Evolutionary conservation across 192 early-diverging fungal species (phyloP).

Genomic region (Phlyctochytrium planicorne): DNA sequence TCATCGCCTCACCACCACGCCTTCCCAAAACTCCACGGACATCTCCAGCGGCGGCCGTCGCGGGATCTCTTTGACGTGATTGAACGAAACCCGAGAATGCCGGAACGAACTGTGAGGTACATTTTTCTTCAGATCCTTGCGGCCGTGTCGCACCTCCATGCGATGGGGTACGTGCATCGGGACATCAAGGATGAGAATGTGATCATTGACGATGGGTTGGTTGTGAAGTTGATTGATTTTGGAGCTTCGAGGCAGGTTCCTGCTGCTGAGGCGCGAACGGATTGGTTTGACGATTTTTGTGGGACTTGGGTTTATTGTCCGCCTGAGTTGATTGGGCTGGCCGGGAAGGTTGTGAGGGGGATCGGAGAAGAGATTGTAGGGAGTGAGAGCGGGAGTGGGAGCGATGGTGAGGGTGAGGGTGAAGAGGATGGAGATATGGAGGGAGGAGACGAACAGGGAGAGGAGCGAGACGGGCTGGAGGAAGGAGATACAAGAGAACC

Average conservation of each 20-base stretch:
- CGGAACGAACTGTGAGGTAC: slow-evolving; percentile 53
- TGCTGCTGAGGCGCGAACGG: not conserved
- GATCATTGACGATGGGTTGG: slow-evolving; percentile 46
- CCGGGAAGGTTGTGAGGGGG: not conserved
- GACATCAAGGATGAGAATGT: slow-evolving; percentile 93
- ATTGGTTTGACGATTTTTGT: slow-evolving; percentile 57
- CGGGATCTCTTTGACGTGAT: slow-evolving; percentile 51
- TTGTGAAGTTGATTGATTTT: slow-evolving; percentile 80
- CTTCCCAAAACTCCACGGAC: too few species aligned
- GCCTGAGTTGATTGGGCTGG: slow-evolving; percentile 52
- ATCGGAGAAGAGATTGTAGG: not conserved
- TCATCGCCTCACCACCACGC: not conserved
- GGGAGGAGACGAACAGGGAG: slow-evolving; percentile 32
- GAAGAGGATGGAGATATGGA: too few species aligned
- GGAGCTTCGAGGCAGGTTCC: slow-evolving; percentile 54
- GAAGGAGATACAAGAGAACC: too few species aligned
- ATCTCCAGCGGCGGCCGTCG: not conserved
- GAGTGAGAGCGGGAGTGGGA: not conserved
- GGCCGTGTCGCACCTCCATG: slow-evolving; percentile 43
- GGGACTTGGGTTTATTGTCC: slow-evolving; percentile 78
- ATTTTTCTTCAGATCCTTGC: slow-evolving; percentile 45
- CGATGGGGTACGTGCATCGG: slow-evolving; percentile 56
- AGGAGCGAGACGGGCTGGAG: too few species aligned
- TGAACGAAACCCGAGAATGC: slow-evolving; percentile 36
- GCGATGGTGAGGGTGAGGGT: slow-evolving; percentile 29